These are phyloP conservation scores for Globisporangium splendens DNA, from an alignment of 352 stramenopile genomes.

Conservation along the genomic window DNA sequence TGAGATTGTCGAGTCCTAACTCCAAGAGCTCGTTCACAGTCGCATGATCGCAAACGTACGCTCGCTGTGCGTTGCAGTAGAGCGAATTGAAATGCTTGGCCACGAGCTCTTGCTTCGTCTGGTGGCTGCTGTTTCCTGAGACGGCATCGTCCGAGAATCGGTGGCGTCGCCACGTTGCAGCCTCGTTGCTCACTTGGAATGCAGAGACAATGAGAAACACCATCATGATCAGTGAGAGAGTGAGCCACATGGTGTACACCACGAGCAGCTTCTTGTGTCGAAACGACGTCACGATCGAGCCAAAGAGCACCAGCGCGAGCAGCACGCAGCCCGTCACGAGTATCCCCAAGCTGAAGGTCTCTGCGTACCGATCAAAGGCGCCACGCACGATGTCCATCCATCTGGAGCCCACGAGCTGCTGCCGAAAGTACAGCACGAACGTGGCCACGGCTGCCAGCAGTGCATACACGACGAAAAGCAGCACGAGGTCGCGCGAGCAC, in stretches of 20 bases:
- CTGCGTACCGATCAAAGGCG: slow-evolving; percentile 9
- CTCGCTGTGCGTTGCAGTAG: slow-evolving; percentile 14
- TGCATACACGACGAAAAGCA: slow-evolving; percentile 4
- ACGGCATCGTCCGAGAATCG: neutral
- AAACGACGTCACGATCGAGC: slow-evolving; percentile 6
- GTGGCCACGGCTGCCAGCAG: slow-evolving; percentile 4
- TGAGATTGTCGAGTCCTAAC: slow-evolving; percentile 1
- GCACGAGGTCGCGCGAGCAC: slow-evolving; percentile 14
- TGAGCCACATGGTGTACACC: slow-evolving; percentile 11
- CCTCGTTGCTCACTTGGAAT: slow-evolving; percentile 11
- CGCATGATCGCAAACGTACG: slow-evolving; percentile 12
- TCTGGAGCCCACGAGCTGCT: slow-evolving; percentile 6
- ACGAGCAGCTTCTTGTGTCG: slow-evolving; percentile 11
- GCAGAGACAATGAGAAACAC: slow-evolving; percentile 11
- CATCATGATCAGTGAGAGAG: slow-evolving; percentile 6
- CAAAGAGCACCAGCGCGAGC: slow-evolving; percentile 8
- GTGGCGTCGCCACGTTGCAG: neutral
- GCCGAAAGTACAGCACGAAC: slow-evolving; percentile 3
- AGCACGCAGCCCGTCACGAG: slow-evolving; percentile 3
- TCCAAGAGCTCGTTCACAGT: slow-evolving; percentile 12
- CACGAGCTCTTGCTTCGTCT: slow-evolving; percentile 10
- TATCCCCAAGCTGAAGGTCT: slow-evolving; percentile 11
- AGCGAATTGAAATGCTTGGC: slow-evolving; percentile 10
- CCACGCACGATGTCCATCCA: slow-evolving; percentile 13
- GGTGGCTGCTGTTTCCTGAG: neutral